phyloP scores from a whole-genome alignment of 2,329 filamentous ascomycete genomes.

The Fusarium nematophilum region DNA sequence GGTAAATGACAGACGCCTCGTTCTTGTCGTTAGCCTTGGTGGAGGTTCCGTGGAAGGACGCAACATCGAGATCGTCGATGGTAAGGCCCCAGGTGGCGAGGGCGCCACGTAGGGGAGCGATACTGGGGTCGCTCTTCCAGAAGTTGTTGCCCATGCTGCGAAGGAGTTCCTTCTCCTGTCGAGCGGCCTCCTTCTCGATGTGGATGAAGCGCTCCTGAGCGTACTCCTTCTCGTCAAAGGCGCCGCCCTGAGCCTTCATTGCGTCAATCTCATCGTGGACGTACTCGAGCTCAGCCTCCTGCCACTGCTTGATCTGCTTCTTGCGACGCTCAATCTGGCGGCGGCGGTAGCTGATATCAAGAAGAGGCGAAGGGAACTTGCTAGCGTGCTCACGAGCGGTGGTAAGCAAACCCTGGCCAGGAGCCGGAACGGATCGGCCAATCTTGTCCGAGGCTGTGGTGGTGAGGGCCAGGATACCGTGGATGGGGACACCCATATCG shows the following conservation, averaged over 20 bases:
- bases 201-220: slow-evolving; percentile 85
- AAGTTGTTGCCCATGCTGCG: slow-evolving; percentile 97
- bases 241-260: slow-evolving; percentile 81
- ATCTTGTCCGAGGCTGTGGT: slow-evolving; percentile 96
- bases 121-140: slow-evolving; percentile 84
- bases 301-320: slow-evolving; percentile 95
- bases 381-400: slow-evolving; percentile 89
- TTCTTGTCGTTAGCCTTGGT: slow-evolving; percentile 98
- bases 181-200: slow-evolving; percentile 84
- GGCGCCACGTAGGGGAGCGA: slow-evolving; percentile 89
- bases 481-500: slow-evolving; percentile 95
- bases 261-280: slow-evolving; percentile 92
- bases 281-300: slow-evolving; percentile 93
- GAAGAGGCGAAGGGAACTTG: slow-evolving; percentile 93
- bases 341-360: slow-evolving; percentile 97
- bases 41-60: slow-evolving; percentile 94
- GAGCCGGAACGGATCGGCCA: slow-evolving; percentile 90
- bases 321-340: slow-evolving; percentile 94
- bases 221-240: slow-evolving; percentile 88
- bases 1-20: slow-evolving; percentile 92
- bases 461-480: slow-evolving; percentile 87
- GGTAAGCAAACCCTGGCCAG: slow-evolving; percentile 91
- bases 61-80: slow-evolving; percentile 75
- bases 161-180: slow-evolving; percentile 95
- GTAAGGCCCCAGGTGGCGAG: slow-evolving; percentile 95